A percentile compares a stretch with the other conserved stretches of the same genome.
phyloP scores from a whole-genome alignment of 2,329 filamentous ascomycete species.

The Lachnellula arida region DNA sequence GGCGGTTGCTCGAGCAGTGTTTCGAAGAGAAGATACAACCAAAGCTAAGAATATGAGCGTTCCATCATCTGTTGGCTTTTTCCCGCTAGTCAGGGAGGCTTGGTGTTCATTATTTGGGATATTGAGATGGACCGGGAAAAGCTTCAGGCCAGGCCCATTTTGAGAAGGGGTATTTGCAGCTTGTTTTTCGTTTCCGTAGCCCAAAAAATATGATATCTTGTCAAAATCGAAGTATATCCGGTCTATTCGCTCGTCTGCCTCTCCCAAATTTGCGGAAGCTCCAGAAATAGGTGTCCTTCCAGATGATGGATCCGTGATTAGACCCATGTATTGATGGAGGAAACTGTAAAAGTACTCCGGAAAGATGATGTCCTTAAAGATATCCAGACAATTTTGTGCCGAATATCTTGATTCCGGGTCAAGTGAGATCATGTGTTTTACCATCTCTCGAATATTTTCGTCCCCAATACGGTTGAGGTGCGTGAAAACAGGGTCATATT shows the following conservation, averaged over 20 bases:
- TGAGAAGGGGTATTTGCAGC: constrained; percentile 34
- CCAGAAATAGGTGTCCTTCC: constrained; percentile 69
- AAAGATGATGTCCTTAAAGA: constrained; percentile 89
- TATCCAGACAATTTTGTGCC: constrained; percentile 88
- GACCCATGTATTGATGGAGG: constrained; percentile 93
- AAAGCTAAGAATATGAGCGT: constrained; percentile 89
- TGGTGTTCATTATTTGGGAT: constrained; percentile 80
- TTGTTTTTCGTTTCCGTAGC: constrained; percentile 52
- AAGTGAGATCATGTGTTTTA: constrained; percentile 92
- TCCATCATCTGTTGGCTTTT: constrained; percentile 72
- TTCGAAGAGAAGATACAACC: constrained; percentile 82
- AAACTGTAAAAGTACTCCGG: constrained; percentile 97
- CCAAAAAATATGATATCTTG: constrained; percentile 93
- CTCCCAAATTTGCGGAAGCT: constrained; percentile 66
- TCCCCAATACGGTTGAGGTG: constrained; percentile 85
- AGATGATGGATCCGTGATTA: constrained; percentile 86
- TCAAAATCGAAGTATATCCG: constrained; percentile 93
- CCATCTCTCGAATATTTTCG: constrained; percentile 78
- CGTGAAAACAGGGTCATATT: constrained; percentile 81
- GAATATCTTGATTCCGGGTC: constrained; percentile 89
- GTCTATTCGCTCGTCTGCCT: constrained; percentile 91
- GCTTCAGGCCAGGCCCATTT: constrained; percentile 49
- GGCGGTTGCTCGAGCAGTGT: constrained; percentile 82
- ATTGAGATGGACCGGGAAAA: constrained; percentile 79
- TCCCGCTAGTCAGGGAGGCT: constrained; percentile 50